A percentile compares a stretch with the other conserved stretches of the same genome.
phyloP scores from a whole-genome alignment of 2,329 filamentous ascomycete species.

The Venturiaceae sp. region DNA sequence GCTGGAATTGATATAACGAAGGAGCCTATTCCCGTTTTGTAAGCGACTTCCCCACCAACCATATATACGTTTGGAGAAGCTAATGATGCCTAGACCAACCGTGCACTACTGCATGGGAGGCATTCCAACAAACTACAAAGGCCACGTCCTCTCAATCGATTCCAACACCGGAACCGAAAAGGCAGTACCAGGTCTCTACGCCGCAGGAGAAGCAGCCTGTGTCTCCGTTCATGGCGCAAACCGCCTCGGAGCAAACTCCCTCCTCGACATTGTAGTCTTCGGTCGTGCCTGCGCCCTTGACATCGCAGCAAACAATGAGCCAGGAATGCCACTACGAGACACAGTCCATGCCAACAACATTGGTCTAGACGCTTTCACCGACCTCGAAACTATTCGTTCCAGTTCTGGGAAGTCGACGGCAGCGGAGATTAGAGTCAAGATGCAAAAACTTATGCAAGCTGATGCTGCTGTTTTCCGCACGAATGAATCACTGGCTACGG shows the following conservation, averaged over 20 bases:
- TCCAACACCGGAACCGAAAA: constrained; percentile 26
- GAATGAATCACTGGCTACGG: constrained; percentile 23
- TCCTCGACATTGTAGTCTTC: constrained; percentile 41
- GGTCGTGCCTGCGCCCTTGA: constrained; percentile 35
- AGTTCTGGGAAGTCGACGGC: constrained; percentile 27
- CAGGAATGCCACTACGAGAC: constrained; percentile 21
- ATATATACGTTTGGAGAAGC: not conserved
- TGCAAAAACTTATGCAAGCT: constrained; percentile 38
- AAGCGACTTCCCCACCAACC: not conserved
- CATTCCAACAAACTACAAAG: constrained; percentile 39
- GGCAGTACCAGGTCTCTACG: constrained; percentile 36
- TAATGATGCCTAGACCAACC: constrained; percentile 23
- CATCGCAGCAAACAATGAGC: constrained; percentile 29
- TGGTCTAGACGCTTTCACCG: constrained; percentile 22
- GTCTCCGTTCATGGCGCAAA: constrained; percentile 41
- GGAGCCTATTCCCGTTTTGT: constrained; percentile 38
- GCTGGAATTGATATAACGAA: constrained; percentile 39
- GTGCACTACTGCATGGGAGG: constrained; percentile 45
- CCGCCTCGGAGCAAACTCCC: constrained; percentile 36
- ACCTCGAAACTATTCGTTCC: constrained; percentile 25
- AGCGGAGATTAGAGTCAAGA: constrained; percentile 27
- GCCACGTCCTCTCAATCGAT: constrained; percentile 34
- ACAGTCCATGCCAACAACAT: constrained; percentile 22
- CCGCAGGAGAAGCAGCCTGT: constrained; percentile 38
- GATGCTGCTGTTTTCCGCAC: constrained; percentile 38